These are phyloP conservation scores for Salisapilia sapeloensis DNA, from an alignment of 352 stramenopile genomes.

Conservation along the genomic window DNA sequence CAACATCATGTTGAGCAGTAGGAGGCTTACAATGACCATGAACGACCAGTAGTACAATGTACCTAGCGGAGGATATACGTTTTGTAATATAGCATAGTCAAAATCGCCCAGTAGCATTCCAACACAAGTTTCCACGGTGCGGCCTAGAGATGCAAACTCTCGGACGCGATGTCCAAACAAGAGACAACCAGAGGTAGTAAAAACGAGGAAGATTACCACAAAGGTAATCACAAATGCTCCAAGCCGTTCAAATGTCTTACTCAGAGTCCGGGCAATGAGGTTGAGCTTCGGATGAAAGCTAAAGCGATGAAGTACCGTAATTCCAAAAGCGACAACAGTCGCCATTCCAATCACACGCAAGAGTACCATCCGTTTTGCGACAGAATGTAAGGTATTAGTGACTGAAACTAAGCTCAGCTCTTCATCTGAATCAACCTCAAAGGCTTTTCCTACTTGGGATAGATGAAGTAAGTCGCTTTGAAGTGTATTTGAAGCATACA, in stretches of 20 bases:
- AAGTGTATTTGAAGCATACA: slow-evolving; percentile 10
- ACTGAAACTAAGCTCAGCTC: slow-evolving; percentile 8
- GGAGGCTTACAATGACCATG: slow-evolving; percentile 42
- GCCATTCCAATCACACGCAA: slow-evolving; percentile 13
- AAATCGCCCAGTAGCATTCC: slow-evolving; percentile 58
- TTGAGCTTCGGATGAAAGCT: slow-evolving; percentile 36
- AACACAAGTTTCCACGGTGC: slow-evolving; percentile 29
- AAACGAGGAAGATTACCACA: slow-evolving; percentile 33
- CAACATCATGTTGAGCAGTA: slow-evolving; percentile 60
- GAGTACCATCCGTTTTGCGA: slow-evolving; percentile 10
- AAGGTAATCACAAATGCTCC: slow-evolving; percentile 37
- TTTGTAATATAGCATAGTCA: slow-evolving; percentile 24
- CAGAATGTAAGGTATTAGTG: slow-evolving; percentile 7
- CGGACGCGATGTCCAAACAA: slow-evolving; percentile 38
- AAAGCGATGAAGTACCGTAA: slow-evolving; percentile 26
- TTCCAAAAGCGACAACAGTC: slow-evolving; percentile 13
- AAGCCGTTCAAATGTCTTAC: slow-evolving; percentile 25
- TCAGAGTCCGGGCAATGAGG: slow-evolving; percentile 35
- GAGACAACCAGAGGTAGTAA: slow-evolving; percentile 20
- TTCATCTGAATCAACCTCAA: slow-evolving; percentile 11
- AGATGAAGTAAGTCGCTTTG: slow-evolving; percentile 12
- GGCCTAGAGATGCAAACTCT: slow-evolving; percentile 19
- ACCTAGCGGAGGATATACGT: slow-evolving; percentile 16
- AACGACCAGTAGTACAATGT: slow-evolving; percentile 54
- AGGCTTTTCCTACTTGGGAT: slow-evolving; percentile 14